Evolutionary conservation across 352 stramenopile genomes (phyloP), one percentile per base, ranked within the genome.

Genomic region (Phytopythium ostracodes): DNA sequence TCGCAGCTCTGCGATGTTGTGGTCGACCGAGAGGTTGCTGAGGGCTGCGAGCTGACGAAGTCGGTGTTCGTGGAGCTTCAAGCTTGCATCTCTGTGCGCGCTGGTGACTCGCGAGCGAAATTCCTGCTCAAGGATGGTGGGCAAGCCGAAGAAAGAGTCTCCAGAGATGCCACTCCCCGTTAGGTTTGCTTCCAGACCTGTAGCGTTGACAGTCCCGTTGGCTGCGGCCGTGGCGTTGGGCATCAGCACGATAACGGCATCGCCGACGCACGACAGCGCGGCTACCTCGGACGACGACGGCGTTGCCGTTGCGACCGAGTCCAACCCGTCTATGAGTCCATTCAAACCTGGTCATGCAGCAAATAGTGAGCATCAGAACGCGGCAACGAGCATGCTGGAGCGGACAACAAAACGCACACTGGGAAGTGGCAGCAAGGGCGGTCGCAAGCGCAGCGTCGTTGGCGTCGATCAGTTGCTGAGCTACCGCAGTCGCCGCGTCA

Each of bases 391-490:
- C 12, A 2, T 20, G 22, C 22, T 20, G 10, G 10, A 52, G 44
- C 44, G 22, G 15, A 24, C 12, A 8, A 33, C 12, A 20, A n/a
- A 24, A 2, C 71, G 35, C 40, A 78, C 71, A 76, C 29, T 61
- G 66, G 27, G 59, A 68, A 7, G 68, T 64, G 12, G 60, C 60
- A 4, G 68, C 65, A n/a, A 49, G 52, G 25, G 70, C 58, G 20
- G 59, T 10, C 27, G 22, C 49, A 54, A 75, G 51, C 5, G 64
- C 40, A 20, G 54, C 35, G 20, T 75, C 69, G 27, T 79, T 76
- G 18, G 51, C 47, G 52, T 76, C 66, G 14, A 79, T 61, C 17
- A 69, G 40, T 59, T 58, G 56, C 56, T 79, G 72, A 6, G 72
- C 59, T 11, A 50, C 56, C 36, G 24, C 5, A 5, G 47, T 36